Base-by-base conservation (phyloP, 495 filamentous ascomycete species). In the Penicillium alfredii region DNA sequence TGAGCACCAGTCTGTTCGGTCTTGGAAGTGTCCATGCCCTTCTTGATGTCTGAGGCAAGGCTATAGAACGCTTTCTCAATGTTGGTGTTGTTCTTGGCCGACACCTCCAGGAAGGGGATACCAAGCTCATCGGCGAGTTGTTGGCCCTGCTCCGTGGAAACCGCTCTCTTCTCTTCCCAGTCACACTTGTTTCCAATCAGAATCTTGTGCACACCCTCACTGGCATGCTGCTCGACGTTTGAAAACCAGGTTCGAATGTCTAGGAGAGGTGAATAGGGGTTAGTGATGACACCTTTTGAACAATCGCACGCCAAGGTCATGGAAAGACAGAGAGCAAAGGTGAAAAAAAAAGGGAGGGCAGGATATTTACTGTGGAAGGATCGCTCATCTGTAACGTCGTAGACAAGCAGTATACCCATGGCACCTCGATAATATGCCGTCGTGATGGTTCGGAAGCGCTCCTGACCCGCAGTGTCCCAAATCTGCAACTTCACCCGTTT, bases 101-200 rank as follows among this genome's bases (percentile, higher is more conserved):
- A 94, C 28, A 99, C 92, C 59, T 99, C 92, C 58, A 99, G 80
- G 70, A 99, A 99, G 4, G 93, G 92, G 43, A 99, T 96, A 46
- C 88, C 88, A 29, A 99, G 81, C 64, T 99, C 92, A 63, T 94
- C 84, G 16, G 92, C 92, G 22, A 99, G 76, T 47, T 83, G 78
- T 57, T 99, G 90, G 43, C 92, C 92, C 55, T 83, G 84, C 61
- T 97, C 88, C 30, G 83, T 94, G 16, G 87, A 86, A 12, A 99
- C 84, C 11, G 81, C 85, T 44, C 93, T 78, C 73, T 97, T 99
- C 64, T 99, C 92, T 66, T 97, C 90, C 93, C 93, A 97, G 68
- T 99, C 92, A 66, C 92, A 98, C 68, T 99, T 99, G 74, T 99
- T 99, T 51, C 92, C 92, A 42, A 99, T 95, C 32, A 99, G 80